A percentile compares a stretch with the other conserved stretches of the same genome.
Evolutionary conservation across 352 stramenopile genomes (phyloP).

Genomic region (Globisporangium echinulatum): DNA sequence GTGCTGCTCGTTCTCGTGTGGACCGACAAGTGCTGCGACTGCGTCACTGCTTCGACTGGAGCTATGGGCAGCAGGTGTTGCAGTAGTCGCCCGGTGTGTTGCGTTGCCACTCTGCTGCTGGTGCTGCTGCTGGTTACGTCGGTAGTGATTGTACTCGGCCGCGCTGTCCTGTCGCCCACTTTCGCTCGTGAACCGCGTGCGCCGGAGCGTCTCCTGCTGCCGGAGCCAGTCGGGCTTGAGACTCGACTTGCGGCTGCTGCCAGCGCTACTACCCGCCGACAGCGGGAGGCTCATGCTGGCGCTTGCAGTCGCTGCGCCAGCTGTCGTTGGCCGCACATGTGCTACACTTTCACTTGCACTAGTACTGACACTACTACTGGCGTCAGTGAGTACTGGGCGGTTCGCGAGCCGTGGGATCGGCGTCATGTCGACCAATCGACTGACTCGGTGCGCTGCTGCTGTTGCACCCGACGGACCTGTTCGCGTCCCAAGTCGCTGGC

Average conservation of each 20-base stretch:
- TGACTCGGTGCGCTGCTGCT: constrained; percentile 2
- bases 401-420: constrained; percentile 21
- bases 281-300: constrained; percentile 8
- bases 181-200: constrained; percentile 56
- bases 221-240: constrained; percentile 74
- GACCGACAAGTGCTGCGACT: not conserved
- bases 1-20: constrained; percentile 22
- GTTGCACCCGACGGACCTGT: constrained; percentile 6
- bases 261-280: constrained; percentile 1
- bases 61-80: too few relatives aligned
- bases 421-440: constrained; percentile 17
- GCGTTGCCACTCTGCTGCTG: not conserved
- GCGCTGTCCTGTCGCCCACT: constrained; percentile 26
- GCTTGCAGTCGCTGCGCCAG: constrained; percentile 1
- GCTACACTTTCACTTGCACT: too few relatives aligned
- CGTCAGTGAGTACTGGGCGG: constrained; percentile 7
- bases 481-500: constrained; percentile 9
- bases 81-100: too few relatives aligned
- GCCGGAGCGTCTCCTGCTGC: constrained; percentile 47
- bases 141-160: constrained; percentile 45
- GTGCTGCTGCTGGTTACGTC: constrained; percentile 11
- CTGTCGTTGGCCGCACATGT: too few relatives aligned
- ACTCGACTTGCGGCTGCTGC: constrained; percentile 16
- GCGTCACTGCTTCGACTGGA: not conserved
- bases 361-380: not conserved